Conservation (phyloP, 129 eudicot genomes). For the Helichrysum umbraculigerum region DNA sequence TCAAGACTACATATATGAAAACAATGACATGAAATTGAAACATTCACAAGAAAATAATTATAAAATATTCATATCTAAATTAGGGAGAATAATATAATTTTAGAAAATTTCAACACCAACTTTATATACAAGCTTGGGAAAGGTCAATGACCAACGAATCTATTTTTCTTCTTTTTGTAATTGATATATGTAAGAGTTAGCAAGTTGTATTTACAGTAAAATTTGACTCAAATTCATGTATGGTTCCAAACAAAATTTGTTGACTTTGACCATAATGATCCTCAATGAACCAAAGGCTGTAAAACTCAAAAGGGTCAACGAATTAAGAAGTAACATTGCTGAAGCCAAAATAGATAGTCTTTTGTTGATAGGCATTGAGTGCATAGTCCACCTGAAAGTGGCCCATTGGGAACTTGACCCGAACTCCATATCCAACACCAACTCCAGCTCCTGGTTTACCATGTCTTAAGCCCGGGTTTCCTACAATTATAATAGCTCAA, state of each 20-base stretch:
- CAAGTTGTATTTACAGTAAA: conserved; percentile 30
- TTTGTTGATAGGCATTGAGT: conserved; percentile 71
- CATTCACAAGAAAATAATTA: too few species aligned
- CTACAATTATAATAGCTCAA: conserved; percentile 33
- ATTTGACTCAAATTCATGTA: conserved; percentile 14
- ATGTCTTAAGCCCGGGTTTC: conserved; percentile 87
- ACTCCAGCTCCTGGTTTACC: conserved; percentile 89
- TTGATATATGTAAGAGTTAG: conserved; percentile 14
- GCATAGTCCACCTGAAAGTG: conserved; percentile 88
- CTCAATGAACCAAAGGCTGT: not conserved
- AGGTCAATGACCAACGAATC: not conserved
- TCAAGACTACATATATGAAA: too few species aligned
- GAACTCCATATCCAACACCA: conserved; percentile 80
- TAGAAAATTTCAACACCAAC: not conserved
- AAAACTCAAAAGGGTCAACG: not conserved
- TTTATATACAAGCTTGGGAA: not conserved
- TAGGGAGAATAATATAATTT: too few species aligned
- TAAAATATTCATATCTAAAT: too few species aligned
- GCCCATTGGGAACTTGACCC: conserved; percentile 78
- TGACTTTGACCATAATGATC: conserved; percentile 20
- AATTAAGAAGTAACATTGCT: conserved; percentile 61
- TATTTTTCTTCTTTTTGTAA: conserved; percentile 3
- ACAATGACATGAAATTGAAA: too few species aligned
- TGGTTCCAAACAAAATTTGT: conserved; percentile 26
- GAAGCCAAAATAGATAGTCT: conserved; percentile 73